phyloP scores from a whole-genome alignment of 805 yeast genomes.

The Ogataea saltuana region DNA sequence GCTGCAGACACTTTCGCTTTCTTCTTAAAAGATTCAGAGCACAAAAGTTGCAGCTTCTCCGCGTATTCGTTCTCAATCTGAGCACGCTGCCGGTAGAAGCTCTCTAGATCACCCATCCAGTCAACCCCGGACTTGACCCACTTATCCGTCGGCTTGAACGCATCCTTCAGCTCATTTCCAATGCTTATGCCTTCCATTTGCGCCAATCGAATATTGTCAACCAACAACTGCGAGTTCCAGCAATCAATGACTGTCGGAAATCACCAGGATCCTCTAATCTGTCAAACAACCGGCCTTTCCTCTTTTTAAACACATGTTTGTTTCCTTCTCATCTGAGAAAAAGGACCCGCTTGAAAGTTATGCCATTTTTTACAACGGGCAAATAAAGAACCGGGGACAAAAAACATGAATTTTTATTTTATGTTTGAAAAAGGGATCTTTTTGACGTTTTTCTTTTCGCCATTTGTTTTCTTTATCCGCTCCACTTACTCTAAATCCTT shows the following conservation, averaged over 20 bases:
- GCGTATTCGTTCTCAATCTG: conserved; percentile 82
- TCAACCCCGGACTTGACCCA: conserved; percentile 77
- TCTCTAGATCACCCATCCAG: conserved; percentile 78
- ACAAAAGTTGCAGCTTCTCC: conserved; percentile 58
- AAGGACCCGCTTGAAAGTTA: conserved; percentile 2
- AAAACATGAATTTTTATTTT: neutral
- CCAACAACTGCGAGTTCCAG: neutral
- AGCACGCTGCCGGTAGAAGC: conserved; percentile 82
- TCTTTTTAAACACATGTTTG: neutral
- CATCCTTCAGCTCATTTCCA: conserved; percentile 79
- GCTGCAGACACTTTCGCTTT: conserved; percentile 68
- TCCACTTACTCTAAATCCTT: neutral
- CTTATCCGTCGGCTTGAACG: conserved; percentile 70
- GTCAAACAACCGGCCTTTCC: neutral
- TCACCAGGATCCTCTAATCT: too few species aligned
- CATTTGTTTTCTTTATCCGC: neutral
- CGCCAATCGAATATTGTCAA: neutral
- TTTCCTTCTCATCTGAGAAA: neutral
- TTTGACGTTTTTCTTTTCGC: neutral
- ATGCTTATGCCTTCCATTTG: conserved; percentile 40
- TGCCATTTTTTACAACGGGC: neutral
- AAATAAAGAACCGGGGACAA: neutral
- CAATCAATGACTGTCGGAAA: neutral
- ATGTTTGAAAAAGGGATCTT: neutral
- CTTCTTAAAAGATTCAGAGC: conserved; percentile 69